Evolutionary conservation across 176 grass and related monocot species (phyloP).

Genomic region (Zea luxurians): DNA sequence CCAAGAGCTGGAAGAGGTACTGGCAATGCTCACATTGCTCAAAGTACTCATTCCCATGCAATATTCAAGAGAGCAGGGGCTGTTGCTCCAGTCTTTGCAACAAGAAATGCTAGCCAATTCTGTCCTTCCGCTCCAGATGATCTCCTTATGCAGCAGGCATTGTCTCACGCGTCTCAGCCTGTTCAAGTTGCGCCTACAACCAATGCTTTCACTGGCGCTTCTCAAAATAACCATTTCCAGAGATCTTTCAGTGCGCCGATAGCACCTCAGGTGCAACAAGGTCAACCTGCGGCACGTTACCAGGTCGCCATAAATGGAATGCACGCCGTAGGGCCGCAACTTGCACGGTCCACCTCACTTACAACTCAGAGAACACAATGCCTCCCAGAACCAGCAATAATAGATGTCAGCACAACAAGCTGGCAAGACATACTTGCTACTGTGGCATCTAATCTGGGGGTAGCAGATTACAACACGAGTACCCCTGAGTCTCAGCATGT

Average conservation of each 20-base stretch:
- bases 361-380: constrained; percentile 36
- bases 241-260: constrained; percentile 57
- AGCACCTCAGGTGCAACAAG: constrained; percentile 38
- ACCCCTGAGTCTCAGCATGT: constrained; percentile 24
- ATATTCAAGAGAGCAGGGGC: constrained; percentile 51
- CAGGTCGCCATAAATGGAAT: constrained; percentile 32
- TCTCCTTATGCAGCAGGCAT: constrained; percentile 38
- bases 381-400: constrained; percentile 12
- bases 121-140: constrained; percentile 31
- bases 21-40: constrained; percentile 19
- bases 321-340: constrained; percentile 22
- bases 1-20: constrained; percentile 38
- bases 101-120: constrained; percentile 34
- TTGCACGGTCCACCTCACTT: constrained; percentile 35
- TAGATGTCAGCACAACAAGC: constrained; percentile 66
- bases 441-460: constrained; percentile 66
- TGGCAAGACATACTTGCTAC: constrained; percentile 84
- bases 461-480: constrained; percentile 37
- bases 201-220: constrained; percentile 28
- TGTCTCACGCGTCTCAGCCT: constrained; percentile 34
- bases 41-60: constrained; percentile 42
- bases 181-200: constrained; percentile 30
- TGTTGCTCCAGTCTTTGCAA: constrained; percentile 32
- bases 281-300: constrained; percentile 20
- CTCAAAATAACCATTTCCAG: constrained; percentile 40